Evolutionary conservation across 257 asterid species (phyloP).

Genomic region (Rubia yunnanensis): DNA sequence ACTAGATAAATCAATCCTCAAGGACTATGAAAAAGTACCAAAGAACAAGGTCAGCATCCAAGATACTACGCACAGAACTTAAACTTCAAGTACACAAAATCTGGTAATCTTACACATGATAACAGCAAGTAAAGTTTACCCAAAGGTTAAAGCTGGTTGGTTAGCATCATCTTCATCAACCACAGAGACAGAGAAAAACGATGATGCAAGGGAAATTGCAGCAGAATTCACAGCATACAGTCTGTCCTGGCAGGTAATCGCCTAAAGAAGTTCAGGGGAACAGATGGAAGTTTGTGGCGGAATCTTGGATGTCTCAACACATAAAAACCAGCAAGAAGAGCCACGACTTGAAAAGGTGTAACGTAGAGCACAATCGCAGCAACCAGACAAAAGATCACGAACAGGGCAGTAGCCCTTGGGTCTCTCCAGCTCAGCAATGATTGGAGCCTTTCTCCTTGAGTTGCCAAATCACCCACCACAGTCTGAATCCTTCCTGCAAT

Average conservation of each 20-base stretch:
- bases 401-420: constrained; percentile 43
- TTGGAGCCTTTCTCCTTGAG: constrained; percentile 46
- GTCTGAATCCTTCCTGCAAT: constrained; percentile 44
- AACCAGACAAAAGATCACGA: constrained; percentile 31
- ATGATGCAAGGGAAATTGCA: neutral
- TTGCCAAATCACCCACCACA: constrained; percentile 46
- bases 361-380: constrained; percentile 40
- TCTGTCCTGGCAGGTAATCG: constrained; percentile 50
- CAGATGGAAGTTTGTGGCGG: constrained; percentile 38
- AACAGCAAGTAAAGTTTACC: too few relatives aligned
- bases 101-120: constrained; percentile 25
- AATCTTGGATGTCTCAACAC: constrained; percentile 43
- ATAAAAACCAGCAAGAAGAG: constrained; percentile 30
- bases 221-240: constrained; percentile 29
- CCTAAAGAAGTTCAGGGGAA: constrained; percentile 39
- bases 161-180: constrained; percentile 13
- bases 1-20: constrained; percentile 32
- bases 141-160: constrained; percentile 13
- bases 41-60: constrained; percentile 11
- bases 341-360: constrained; percentile 40
- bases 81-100: constrained; percentile 23
- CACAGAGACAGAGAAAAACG: neutral
- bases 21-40: constrained; percentile 18
- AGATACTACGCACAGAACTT: constrained; percentile 18
- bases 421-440: constrained; percentile 51